Evolutionary conservation across 345 rosid species (phyloP).

Genomic region (Geranium rotundifolium): DNA sequence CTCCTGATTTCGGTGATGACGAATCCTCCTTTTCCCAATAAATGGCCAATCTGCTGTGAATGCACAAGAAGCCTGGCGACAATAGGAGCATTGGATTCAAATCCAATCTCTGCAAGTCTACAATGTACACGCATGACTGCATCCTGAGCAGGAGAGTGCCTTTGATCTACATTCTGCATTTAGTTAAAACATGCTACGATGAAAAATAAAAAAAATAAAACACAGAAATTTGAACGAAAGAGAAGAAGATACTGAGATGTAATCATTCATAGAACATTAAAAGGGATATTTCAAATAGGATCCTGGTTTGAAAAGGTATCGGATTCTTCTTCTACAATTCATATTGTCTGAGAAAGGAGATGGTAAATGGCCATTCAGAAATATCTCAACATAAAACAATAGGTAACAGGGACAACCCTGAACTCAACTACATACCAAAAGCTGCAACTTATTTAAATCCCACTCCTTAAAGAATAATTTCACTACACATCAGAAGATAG

Average conservation of each 20-base stretch:
- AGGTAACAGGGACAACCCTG: too few species aligned
- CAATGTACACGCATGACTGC: slow-evolving; percentile 63
- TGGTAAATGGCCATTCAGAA: too few species aligned
- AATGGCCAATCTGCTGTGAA: slow-evolving; percentile 47
- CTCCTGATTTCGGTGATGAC: slow-evolving; percentile 61
- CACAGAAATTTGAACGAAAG: background rate
- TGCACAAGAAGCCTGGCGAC: slow-evolving; percentile 65
- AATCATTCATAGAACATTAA: background rate
- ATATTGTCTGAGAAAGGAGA: too few species aligned
- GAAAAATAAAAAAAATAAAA: background rate
- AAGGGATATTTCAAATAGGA: background rate
- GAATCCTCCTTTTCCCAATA: slow-evolving; percentile 67
- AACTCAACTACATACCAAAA: too few species aligned
- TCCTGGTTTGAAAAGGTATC: background rate
- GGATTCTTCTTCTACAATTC: too few species aligned
- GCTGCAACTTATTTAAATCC: too few species aligned
- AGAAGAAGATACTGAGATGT: background rate
- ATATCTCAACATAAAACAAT: too few species aligned
- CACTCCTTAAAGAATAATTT: background rate
- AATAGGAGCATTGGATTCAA: slow-evolving; percentile 54
- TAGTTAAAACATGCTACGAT: slow-evolving; percentile 5
- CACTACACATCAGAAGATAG: background rate
- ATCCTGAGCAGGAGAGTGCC: slow-evolving; percentile 65
- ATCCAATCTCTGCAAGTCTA: slow-evolving; percentile 63
- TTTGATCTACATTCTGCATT: slow-evolving; percentile 51